These are phyloP conservation scores for Sporothrix curviconia DNA, from an alignment of 2,329 filamentous ascomycete genomes.

Conservation along the genomic window DNA sequence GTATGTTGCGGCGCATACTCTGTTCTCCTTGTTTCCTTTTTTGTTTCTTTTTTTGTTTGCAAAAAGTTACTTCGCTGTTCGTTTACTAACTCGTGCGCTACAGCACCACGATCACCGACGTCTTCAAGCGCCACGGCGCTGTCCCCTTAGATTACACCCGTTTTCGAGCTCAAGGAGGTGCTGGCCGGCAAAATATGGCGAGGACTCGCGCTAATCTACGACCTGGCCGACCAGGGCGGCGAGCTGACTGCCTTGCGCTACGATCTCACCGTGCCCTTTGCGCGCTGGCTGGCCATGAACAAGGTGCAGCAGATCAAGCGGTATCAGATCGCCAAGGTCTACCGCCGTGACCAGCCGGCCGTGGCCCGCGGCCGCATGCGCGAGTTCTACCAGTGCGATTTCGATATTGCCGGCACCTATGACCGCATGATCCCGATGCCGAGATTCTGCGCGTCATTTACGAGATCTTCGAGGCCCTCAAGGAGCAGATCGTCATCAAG, in stretches of 20 bases:
- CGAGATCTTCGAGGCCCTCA: conserved; percentile 76
- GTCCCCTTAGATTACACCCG: conserved; percentile 64
- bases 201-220: conserved; percentile 69
- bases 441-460: conserved; percentile 79
- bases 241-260: conserved; percentile 77
- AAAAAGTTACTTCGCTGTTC: too few relatives aligned
- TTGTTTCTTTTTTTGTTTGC: too few relatives aligned
- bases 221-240: conserved; percentile 75
- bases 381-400: conserved; percentile 97
- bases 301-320: conserved; percentile 79
- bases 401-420: conserved; percentile 84
- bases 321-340: conserved; percentile 93
- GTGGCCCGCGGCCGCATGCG: conserved; percentile 90
- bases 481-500: conserved; percentile 73
- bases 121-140: conserved; percentile 54
- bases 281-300: conserved; percentile 91
- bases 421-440: conserved; percentile 87
- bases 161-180: conserved; percentile 72
- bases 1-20: conserved; percentile 7
- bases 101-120: conserved; percentile 21
- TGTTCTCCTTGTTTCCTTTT: not conserved
- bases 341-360: conserved; percentile 45
- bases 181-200: conserved; percentile 48
- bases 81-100: not conserved
- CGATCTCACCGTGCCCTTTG: conserved; percentile 60